These are phyloP conservation scores for Boletus sp. DNA, from an alignment of 768 basidiomycete genomes.

Conservation along the genomic window DNA sequence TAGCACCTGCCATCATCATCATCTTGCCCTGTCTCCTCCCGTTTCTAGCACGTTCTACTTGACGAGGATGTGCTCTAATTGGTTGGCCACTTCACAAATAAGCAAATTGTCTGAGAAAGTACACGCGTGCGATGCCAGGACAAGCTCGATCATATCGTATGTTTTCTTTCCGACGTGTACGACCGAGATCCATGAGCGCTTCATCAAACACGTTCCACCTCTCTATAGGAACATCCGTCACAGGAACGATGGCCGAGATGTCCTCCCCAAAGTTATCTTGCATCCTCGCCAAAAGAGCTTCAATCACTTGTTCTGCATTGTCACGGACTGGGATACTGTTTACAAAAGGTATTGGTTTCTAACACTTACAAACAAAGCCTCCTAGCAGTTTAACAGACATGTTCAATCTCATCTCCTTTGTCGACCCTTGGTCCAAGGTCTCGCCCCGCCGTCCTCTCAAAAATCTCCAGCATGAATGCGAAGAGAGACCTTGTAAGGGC, in stretches of 20 bases:
- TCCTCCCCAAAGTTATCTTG: slow-evolving; percentile 7
- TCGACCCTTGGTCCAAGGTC: slow-evolving; percentile 72
- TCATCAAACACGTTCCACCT: slow-evolving; percentile 76
- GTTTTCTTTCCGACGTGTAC: slow-evolving; percentile 64
- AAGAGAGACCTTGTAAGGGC: slow-evolving; percentile 81
- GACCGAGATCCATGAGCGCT: slow-evolving; percentile 60
- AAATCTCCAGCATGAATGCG: slow-evolving; percentile 88
- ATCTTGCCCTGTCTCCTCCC: slow-evolving; percentile 58
- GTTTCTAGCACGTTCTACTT: too few species aligned
- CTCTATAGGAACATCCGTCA: slow-evolving; percentile 31
- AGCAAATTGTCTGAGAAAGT: too few species aligned
- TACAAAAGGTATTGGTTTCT: slow-evolving; percentile 5
- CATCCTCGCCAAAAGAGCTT: slow-evolving; percentile 57
- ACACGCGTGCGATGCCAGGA: background rate
- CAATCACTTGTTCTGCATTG: slow-evolving; percentile 60
- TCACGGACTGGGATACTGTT: slow-evolving; percentile 42
- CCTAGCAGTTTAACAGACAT: slow-evolving; percentile 54
- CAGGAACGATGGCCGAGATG: background rate
- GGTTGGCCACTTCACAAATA: too few species aligned
- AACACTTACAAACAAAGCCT: slow-evolving; percentile 5
- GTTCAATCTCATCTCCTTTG: slow-evolving; percentile 53
- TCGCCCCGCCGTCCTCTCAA: slow-evolving; percentile 80
- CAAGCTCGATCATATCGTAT: slow-evolving; percentile 36
- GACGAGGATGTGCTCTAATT: too few species aligned
- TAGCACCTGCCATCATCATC: slow-evolving; percentile 63